Base-by-base conservation (phyloP, 345 rosid species). In the Pseudoturritis turrita region DNA sequence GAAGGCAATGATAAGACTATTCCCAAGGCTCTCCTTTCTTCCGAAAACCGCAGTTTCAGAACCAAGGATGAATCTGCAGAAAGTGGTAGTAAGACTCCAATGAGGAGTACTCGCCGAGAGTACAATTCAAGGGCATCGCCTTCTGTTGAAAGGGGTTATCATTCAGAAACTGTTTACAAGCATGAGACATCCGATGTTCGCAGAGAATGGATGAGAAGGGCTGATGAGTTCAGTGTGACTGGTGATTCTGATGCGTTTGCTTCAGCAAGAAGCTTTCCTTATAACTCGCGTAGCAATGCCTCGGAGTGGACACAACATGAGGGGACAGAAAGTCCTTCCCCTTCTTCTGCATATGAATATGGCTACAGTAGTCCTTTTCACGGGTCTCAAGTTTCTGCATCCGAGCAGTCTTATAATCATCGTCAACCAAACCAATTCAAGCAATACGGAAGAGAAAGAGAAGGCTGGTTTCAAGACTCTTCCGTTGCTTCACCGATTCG, bases 91-190 rank as follows among this genome's bases (percentile, higher is more conserved):
- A 46, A 49, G 47, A 53, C 53, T 40, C 43, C 73, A 35, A 58
- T 82, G 45, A 69, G 75, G 52, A 83, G 73, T 68, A 79, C 78
- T 53, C 68, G 77, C 43, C 84, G 69, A 68, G 86, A 86, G 45
- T 86, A 83, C 71, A 86, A 84, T 66, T 83, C 83, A 51, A 83
- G 83, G 21, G 68, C 84, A 73, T 73, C 66, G 1, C 85, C 93
- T 37, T 79, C 61, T 71, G 90, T 81, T 57, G 85, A 80, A 54
- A 66, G 70, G 1, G 86, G 81, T 71, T 86, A 86, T 73, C 84
- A 68, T 60, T 68, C 54, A 14, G 80, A 76, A 65, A 76, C 62
- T 66, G 70, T 74, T 49, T 28, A 66, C 61, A 77, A 78, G 67
- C 73, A 50, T 39, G 63, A 59, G 25, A 70, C 71, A 60, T 62